Percentiles rank a stretch among this genome's conserved stretches.
Evolutionary conservation across 306 rosid species (phyloP).

Genomic region (Prunus mira): DNA sequence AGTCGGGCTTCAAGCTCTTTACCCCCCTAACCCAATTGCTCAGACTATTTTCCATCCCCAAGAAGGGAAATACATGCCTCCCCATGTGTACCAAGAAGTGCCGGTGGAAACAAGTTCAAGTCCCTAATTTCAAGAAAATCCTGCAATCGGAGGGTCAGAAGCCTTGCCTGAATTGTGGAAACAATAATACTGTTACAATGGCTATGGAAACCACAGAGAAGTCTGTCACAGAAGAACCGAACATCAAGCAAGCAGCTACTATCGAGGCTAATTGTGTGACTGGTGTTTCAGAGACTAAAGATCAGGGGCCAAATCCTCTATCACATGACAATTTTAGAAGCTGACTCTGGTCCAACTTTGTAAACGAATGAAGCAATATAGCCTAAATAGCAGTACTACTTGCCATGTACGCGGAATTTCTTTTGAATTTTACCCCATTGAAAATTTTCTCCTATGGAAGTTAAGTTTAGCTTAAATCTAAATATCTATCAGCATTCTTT

Average conservation of each 20-base stretch:
- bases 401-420: too few relatives aligned
- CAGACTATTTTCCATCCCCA: neutral
- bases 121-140: neutral
- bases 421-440: neutral
- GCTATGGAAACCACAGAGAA: neutral
- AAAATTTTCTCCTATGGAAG: neutral
- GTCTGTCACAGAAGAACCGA: neutral
- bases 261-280: neutral
- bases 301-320: too few relatives aligned
- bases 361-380: neutral
- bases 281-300: too few relatives aligned
- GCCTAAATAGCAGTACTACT: neutral
- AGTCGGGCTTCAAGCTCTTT: too few relatives aligned
- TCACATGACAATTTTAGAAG: neutral
- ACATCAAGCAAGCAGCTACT: neutral
- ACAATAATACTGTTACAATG: neutral
- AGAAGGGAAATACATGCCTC: slow-evolving; percentile 10
- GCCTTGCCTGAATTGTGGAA: neutral
- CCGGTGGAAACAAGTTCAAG: neutral
- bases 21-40: neutral
- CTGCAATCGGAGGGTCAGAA: too few relatives aligned
- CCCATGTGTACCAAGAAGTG: slow-evolving; percentile 10
- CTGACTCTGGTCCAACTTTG: neutral
- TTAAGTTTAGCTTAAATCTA: too few relatives aligned
- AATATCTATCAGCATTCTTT: too few relatives aligned